phyloP scores from a whole-genome alignment of 345 rosid genomes.

The Citrus trifoliata region DNA sequence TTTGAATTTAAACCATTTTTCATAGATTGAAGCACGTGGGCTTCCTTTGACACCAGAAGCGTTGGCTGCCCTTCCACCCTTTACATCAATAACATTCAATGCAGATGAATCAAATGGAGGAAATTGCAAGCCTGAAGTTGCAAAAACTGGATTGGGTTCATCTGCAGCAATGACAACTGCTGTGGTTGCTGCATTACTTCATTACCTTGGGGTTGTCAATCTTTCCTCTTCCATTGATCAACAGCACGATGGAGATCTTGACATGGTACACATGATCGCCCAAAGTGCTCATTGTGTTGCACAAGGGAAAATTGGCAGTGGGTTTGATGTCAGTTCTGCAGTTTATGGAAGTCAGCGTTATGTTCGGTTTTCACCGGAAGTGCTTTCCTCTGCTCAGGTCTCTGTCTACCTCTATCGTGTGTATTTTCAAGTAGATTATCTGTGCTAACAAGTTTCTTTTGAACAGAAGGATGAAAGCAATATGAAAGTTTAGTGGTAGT shows the following conservation, averaged over 20 bases:
- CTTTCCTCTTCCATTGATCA: constrained; percentile 47
- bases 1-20: background rate
- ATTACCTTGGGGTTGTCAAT: constrained; percentile 80
- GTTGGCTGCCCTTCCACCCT: constrained; percentile 75
- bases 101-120: constrained; percentile 54
- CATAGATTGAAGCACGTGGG: constrained; percentile 80
- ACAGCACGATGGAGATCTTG: constrained; percentile 43
- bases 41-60: constrained; percentile 83
- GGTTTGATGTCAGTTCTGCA: constrained; percentile 97
- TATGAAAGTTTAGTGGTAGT: background rate
- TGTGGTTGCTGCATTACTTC: constrained; percentile 84
- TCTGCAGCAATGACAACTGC: constrained; percentile 99
- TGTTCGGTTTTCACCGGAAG: constrained; percentile 90
- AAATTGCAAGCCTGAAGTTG: constrained; percentile 88
- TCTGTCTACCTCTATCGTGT: constrained; percentile 11
- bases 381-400: constrained; percentile 88
- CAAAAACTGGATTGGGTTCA: constrained; percentile 98
- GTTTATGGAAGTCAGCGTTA: constrained; percentile 96
- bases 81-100: constrained; percentile 82
- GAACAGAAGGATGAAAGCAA: background rate
- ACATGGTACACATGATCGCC: constrained; percentile 78
- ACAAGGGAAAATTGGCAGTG: constrained; percentile 98
- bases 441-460: background rate
- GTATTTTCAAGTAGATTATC: background rate
- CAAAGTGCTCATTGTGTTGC: constrained; percentile 97